Evolutionary conservation across 345 rosid genomes (phyloP), one percentile per base, ranked within the genome.

Genomic region (Jatropha curcas): DNA sequence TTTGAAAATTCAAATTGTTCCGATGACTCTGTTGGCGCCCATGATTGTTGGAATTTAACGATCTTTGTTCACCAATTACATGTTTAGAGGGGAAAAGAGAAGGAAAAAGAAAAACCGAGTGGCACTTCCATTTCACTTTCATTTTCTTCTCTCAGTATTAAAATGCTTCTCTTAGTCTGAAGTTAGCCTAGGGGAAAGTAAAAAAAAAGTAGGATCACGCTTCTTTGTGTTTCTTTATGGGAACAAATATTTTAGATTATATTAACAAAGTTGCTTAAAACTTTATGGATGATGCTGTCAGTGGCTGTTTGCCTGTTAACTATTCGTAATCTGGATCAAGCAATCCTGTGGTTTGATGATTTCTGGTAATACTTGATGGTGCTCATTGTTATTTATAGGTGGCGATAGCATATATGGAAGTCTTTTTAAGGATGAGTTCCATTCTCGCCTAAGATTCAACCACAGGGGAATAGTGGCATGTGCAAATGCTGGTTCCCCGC

Each of bases 401-500:
- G 96, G 94, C 34, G 98, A 89, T 35, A 92, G 99, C 80, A 87
- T 91, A 60, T 95, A 92, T 60, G 94, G 97, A 71, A 79, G 80
- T 64, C 66, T 68, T 0, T 95, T 95, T 76, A 73, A 83, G 1
- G 99, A 95, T 77, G 99, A 95, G 76, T 88, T 84, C 53, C 98
- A 95, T 80, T 85, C 99, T 1, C 96, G 93, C 51, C 65, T 95
- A 73, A 84, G 97, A 60, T 95, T 95, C 79, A 92, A 91, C 67
- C 98, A 95, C 79, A 83, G 99, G 59, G 98, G 96, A 19, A 67
- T 95, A 58, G 91, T 95, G 51, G 99, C 98, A 4, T 92, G 94
- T 84, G 99, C 97, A 17, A 92, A 92, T 86, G 92, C 89, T 34
- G 90, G 96, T 71, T 56, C 85, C 9, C 94, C 96, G 0, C 86